These are phyloP conservation scores for Skeletonema potamos DNA, from an alignment of 108 stramenopile species.

Conservation along the genomic window DNA sequence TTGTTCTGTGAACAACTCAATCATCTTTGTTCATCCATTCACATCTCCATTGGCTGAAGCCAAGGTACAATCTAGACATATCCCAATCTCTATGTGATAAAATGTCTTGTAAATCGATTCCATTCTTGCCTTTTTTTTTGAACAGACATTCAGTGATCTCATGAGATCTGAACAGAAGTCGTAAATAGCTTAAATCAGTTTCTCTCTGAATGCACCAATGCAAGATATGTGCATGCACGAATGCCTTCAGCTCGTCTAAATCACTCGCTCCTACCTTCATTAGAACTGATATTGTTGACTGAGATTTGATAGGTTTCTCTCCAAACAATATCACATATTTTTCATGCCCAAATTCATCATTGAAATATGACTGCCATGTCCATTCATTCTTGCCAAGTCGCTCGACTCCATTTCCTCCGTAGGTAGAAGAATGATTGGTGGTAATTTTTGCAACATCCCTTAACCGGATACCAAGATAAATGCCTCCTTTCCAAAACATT, in stretches of 20 bases:
- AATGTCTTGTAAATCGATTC: background rate
- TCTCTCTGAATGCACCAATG: slow-evolving; percentile 16
- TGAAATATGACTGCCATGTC: slow-evolving; percentile 8
- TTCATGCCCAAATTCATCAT: slow-evolving; percentile 11
- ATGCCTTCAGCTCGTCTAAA: slow-evolving; percentile 62
- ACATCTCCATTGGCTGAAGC: slow-evolving; percentile 50
- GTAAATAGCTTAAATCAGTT: background rate
- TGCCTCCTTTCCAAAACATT: slow-evolving; percentile 22
- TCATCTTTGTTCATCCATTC: slow-evolving; percentile 29
- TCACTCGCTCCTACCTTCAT: slow-evolving; percentile 49
- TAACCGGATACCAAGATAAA: slow-evolving; percentile 33
- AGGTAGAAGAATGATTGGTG: background rate
- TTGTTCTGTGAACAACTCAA: background rate
- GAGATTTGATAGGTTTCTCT: background rate
- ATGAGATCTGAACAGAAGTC: slow-evolving; percentile 8
- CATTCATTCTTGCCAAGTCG: slow-evolving; percentile 3
- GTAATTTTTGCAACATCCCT: slow-evolving; percentile 10
- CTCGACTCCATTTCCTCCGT: background rate
- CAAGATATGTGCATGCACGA: slow-evolving; percentile 60
- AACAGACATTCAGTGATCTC: slow-evolving; percentile 14
- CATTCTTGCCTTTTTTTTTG: background rate
- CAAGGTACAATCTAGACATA: slow-evolving; percentile 65
- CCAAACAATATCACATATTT: slow-evolving; percentile 17
- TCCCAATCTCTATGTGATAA: slow-evolving; percentile 70
- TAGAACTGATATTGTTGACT: slow-evolving; percentile 41